These are phyloP conservation scores for Tilletia caries DNA, from an alignment of 1,284 basidiomycete species.

Conservation along the genomic window DNA sequence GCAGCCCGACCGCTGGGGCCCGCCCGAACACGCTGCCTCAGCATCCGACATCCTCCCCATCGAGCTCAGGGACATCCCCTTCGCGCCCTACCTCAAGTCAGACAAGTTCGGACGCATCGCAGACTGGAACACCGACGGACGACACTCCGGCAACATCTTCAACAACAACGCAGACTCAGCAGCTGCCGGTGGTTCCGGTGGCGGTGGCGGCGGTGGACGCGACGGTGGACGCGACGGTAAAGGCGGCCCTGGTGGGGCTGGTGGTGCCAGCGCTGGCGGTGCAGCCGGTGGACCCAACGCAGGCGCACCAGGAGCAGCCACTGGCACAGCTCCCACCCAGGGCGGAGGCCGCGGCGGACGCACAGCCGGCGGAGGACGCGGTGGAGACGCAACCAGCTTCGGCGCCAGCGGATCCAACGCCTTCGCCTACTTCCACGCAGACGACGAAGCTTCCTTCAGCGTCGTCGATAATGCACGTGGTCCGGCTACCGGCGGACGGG, in stretches of 20 bases:
- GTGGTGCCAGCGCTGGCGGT: too few species aligned
- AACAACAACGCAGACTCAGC: not conserved
- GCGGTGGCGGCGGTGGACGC: too few species aligned
- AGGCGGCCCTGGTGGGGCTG: too few species aligned
- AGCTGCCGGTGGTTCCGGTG: constrained; percentile 63
- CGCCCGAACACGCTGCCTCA: constrained; percentile 33
- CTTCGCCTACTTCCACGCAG: constrained; percentile 97
- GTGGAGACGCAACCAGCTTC: constrained; percentile 59
- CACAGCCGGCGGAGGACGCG: constrained; percentile 56
- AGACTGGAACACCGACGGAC: constrained; percentile 72
- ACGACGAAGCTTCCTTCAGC: constrained; percentile 96
- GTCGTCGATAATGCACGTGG: constrained; percentile 77
- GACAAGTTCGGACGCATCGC: constrained; percentile 97
- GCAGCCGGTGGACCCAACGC: too few species aligned
- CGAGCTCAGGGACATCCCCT: constrained; percentile 56
- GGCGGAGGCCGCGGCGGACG: not conserved
- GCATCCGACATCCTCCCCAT: constrained; percentile 31
- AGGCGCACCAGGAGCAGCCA: too few species aligned
- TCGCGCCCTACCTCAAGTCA: constrained; percentile 94
- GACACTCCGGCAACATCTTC: constrained; percentile 56
- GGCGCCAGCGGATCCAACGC: constrained; percentile 61
- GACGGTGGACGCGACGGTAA: too few species aligned
- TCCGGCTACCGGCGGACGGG: constrained; percentile 30
- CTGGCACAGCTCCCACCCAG: constrained; percentile 44
- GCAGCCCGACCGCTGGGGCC: constrained; percentile 45